phyloP scores from a whole-genome alignment of 306 rosid species.

The Mimosa pudica region DNA sequence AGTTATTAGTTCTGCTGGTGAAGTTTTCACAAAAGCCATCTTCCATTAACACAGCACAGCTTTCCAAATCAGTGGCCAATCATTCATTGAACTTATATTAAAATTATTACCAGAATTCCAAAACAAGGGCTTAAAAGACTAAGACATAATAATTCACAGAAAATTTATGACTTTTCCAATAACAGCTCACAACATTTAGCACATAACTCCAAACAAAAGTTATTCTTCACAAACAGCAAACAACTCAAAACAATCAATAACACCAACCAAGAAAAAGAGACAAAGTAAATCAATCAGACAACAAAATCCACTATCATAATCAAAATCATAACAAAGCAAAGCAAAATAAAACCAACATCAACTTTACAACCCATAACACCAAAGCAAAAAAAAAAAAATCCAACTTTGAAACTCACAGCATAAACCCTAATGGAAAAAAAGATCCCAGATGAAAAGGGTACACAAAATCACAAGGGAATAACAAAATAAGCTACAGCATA shows the following conservation, averaged over 20 bases:
- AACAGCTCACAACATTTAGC: constrained; percentile 22
- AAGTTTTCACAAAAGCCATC: neutral
- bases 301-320: neutral
- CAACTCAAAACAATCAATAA: constrained; percentile 19
- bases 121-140: neutral
- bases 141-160: neutral
- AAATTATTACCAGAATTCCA: neutral
- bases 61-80: neutral
- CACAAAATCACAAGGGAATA: constrained; percentile 27
- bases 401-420: constrained; percentile 24
- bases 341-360: constrained; percentile 25
- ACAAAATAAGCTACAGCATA: neutral
- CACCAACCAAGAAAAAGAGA: neutral
- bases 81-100: constrained; percentile 6
- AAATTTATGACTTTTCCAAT: constrained; percentile 17
- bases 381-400: neutral
- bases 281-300: constrained; percentile 13
- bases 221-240: constrained; percentile 22
- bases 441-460: constrained; percentile 13
- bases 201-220: constrained; percentile 4
- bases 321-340: constrained; percentile 21
- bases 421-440: constrained; percentile 39
- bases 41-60: neutral
- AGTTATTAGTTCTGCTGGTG: neutral
- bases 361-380: constrained; percentile 11